A percentile compares a stretch with the other conserved stretches of the same genome.
These are phyloP conservation scores for Leccinum variicolor DNA, from an alignment of 768 basidiomycete genomes.

Conservation along the genomic window DNA sequence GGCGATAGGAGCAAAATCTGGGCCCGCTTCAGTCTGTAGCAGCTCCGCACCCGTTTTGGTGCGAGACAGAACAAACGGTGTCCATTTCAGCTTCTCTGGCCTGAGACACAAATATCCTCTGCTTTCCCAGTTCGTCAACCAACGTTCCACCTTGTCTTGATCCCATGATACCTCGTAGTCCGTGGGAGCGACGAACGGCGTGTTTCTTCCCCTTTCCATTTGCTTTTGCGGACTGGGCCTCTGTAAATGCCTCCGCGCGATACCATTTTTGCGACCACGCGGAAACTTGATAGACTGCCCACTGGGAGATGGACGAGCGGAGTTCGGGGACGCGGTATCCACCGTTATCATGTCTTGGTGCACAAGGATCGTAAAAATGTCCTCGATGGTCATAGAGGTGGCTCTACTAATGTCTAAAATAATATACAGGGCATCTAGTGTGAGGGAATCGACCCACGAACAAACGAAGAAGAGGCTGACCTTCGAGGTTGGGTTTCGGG, in stretches of 20 bases:
- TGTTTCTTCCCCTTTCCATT: constrained; percentile 32
- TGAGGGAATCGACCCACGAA: constrained; percentile 12
- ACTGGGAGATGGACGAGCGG: constrained; percentile 62
- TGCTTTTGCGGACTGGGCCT: constrained; percentile 48
- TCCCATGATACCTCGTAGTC: constrained; percentile 80
- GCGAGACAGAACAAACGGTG: constrained; percentile 77
- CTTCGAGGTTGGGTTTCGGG: constrained; percentile 68
- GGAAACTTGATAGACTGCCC: constrained; percentile 76
- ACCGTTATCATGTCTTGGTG: constrained; percentile 73
- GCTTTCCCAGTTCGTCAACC: constrained; percentile 64
- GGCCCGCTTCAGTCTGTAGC: constrained; percentile 18
- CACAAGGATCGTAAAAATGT: constrained; percentile 70
- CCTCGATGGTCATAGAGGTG: constrained; percentile 91
- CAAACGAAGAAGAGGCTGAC: constrained; percentile 39
- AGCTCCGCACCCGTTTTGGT: constrained; percentile 30
- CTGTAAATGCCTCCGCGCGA: constrained; percentile 62
- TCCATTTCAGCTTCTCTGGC: constrained; percentile 91
- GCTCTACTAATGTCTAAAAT: constrained; percentile 72
- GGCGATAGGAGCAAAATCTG: constrained; percentile 10
- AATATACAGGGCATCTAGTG: constrained; percentile 19
- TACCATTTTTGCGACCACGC: constrained; percentile 63
- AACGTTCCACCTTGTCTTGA: constrained; percentile 57
- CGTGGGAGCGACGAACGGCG: constrained; percentile 59
- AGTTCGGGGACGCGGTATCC: constrained; percentile 44
- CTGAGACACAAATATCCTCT: constrained; percentile 77